These are phyloP conservation scores for Aureobasidium pullulans DNA, from an alignment of 2,329 filamentous ascomycete species.

Conservation along the genomic window DNA sequence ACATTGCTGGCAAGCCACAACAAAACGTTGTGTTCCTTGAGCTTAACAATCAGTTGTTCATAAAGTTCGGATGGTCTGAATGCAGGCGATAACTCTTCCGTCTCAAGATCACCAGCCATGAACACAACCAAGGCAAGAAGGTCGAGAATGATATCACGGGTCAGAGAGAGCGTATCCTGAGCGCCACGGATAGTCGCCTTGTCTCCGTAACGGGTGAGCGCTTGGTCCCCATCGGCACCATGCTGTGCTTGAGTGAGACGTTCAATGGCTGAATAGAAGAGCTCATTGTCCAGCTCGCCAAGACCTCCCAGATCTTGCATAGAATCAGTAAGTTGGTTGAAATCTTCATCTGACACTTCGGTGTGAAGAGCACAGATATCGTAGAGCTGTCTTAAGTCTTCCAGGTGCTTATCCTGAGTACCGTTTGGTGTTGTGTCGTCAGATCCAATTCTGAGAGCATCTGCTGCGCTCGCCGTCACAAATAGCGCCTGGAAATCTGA, in stretches of 20 bases:
- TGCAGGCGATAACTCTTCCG: constrained; percentile 59
- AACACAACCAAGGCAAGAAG: constrained; percentile 77
- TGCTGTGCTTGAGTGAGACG: constrained; percentile 34
- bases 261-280: constrained; percentile 45
- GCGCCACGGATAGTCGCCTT: constrained; percentile 67
- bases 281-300: constrained; percentile 42
- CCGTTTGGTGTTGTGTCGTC: constrained; percentile 9
- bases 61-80: constrained; percentile 60
- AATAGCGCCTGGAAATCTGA: constrained; percentile 19
- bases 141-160: constrained; percentile 69
- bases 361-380: constrained; percentile 71
- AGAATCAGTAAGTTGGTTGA: constrained; percentile 58
- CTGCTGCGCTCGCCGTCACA: constrained; percentile 40
- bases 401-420: constrained; percentile 6
- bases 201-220: constrained; percentile 67
- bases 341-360: constrained; percentile 76
- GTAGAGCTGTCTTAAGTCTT: constrained; percentile 55
- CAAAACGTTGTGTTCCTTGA: constrained; percentile 68
- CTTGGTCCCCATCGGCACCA: constrained; percentile 34
- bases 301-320: constrained; percentile 59
- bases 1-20: constrained; percentile 51
- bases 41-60: constrained; percentile 58
- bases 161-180: constrained; percentile 68
- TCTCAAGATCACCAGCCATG: constrained; percentile 75
- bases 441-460: constrained; percentile 10